Conservation (phyloP, 176 grass and related monocot genomes). For the Canna indica region DNA sequence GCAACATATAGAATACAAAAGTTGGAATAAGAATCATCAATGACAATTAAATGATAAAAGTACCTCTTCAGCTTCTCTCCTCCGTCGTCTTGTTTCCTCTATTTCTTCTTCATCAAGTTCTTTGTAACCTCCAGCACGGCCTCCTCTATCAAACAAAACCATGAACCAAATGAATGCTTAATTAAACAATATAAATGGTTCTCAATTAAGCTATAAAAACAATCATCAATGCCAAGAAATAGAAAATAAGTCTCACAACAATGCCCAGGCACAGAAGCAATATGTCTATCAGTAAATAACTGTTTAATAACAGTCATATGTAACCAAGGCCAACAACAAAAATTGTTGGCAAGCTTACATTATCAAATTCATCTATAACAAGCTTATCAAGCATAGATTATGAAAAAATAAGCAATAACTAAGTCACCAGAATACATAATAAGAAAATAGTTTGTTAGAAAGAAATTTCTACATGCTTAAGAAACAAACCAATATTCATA, state of each 20-base stretch:
- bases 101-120: slow-evolving; percentile 97
- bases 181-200: background rate
- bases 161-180: background rate
- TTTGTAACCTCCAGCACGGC: slow-evolving; percentile 89
- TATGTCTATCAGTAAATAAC: no score
- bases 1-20: slow-evolving; percentile 1
- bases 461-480: no score
- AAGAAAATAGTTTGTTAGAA: no score
- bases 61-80: slow-evolving; percentile 89
- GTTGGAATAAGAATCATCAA: background rate
- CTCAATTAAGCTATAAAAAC: background rate
- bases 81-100: slow-evolving; percentile 78
- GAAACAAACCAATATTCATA: no score
- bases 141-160: slow-evolving; percentile 43
- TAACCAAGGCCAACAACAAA: no score
- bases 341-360: no score
- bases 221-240: background rate
- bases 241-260: background rate
- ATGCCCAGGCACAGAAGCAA: no score
- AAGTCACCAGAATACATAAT: no score
- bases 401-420: no score
- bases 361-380: no score
- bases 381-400: no score
- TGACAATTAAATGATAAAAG: background rate
- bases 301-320: no score